These are phyloP conservation scores for Mycena haematopus DNA, from an alignment of 768 basidiomycete genomes.

Conservation along the genomic window DNA sequence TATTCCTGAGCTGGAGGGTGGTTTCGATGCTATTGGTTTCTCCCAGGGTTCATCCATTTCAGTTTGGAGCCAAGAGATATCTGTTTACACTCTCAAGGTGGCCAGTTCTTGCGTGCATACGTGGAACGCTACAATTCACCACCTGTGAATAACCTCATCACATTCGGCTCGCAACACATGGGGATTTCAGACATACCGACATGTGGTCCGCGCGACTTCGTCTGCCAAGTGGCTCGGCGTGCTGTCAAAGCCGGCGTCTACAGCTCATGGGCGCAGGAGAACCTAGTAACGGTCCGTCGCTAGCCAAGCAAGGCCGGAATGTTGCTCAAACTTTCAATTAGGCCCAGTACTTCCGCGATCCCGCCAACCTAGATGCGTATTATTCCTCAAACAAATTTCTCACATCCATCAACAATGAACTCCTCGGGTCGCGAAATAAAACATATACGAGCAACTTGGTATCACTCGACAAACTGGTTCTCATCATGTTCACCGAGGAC, in stretches of 20 bases:
- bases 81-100: conserved; percentile 50
- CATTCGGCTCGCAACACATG: conserved; percentile 90
- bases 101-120: conserved; percentile 88
- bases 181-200: conserved; percentile 78
- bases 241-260: conserved; percentile 72
- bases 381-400: conserved; percentile 70
- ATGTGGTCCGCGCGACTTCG: conserved; percentile 68
- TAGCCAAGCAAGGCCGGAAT: background rate
- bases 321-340: conserved; percentile 34
- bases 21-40: conserved; percentile 89
- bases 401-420: conserved; percentile 80
- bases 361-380: conserved; percentile 62
- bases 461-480: conserved; percentile 69
- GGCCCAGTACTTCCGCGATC: conserved; percentile 91
- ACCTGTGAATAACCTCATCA: conserved; percentile 80
- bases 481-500: conserved; percentile 77
- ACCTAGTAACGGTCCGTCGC: conserved; percentile 69
- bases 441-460: conserved; percentile 68
- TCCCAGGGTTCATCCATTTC: conserved; percentile 69
- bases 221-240: conserved; percentile 72
- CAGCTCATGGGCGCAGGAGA: conserved; percentile 74
- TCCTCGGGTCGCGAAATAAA: conserved; percentile 55
- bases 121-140: conserved; percentile 78
- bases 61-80: background rate
- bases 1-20: conserved; percentile 67